Evolutionary conservation across 768 basidiomycete genomes (phyloP), one percentile per base, ranked within the genome.

Genomic region (Tulasnella sp.): DNA sequence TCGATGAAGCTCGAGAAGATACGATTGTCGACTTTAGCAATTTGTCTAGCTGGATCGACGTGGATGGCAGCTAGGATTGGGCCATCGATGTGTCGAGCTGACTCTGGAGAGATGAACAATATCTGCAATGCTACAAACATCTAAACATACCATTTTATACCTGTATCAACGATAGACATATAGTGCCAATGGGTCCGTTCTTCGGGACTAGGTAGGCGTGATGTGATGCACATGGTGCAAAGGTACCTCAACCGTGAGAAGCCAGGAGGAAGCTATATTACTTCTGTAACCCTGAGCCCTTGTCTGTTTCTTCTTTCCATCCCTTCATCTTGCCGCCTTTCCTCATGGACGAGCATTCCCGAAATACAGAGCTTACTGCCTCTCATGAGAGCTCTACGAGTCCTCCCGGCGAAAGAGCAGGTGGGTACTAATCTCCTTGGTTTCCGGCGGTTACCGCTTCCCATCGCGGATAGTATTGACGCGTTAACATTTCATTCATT

Each of bases 1-100:
- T 88, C 87, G 9, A 87, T 84, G 78, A 88, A 89, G 1, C 87
- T 87, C 34, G 85, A 85, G 77, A 86, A 88, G 75, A 87, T 84
- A 22, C 76, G 77, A 9, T 72, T 67, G 62, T 75, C 77, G 35
- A 74, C 74, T 9, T 78, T 76, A 59, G 77, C 75, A 19, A 77
- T 73, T 35, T 77, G 72, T 7, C 74, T 29, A 0, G 67, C 62
- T 0, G 77, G 76, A 74, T 78, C 72, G 75, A 80, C 74, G 11
- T 71, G 63, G 62, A 80, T 74, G 14, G 72, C 39, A n/a, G 72
- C 59, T 5, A 22, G 2, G 22, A 52, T 52, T 11, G n/a, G 19
- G 19, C n/a, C n/a, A 40, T 16, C 40, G 16, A 52, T 26, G n/a
- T n/a, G 7, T 16, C 40, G 40, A 40, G 40, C 26, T 19, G 47